A percentile compares a stretch with the other conserved stretches of the same genome.
phyloP scores from a whole-genome alignment of 2,329 filamentous ascomycete species.

The Dothistroma pini region DNA sequence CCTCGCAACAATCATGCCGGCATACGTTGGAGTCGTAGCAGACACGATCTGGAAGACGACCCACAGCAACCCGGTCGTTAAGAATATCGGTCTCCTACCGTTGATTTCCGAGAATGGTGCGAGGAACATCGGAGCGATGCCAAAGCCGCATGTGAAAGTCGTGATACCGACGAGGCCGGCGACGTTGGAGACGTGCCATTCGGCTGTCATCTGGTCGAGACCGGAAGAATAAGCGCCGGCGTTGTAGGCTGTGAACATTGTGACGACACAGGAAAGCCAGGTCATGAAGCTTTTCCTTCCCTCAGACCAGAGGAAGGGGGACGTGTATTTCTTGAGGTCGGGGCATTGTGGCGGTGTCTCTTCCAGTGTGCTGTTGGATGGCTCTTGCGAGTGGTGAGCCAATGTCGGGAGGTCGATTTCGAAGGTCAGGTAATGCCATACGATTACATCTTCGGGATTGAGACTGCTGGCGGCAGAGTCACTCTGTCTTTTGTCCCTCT shows the following conservation, averaged over 20 bases:
- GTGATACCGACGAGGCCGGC: constrained; percentile 73
- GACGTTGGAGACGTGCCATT: constrained; percentile 63
- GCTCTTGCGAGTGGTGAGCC: constrained; percentile 34
- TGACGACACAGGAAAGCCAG: constrained; percentile 70
- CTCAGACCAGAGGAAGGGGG: constrained; percentile 70
- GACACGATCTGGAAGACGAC: constrained; percentile 69
- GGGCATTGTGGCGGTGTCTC: constrained; percentile 55
- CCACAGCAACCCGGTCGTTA: constrained; percentile 68
- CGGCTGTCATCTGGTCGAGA: constrained; percentile 58
- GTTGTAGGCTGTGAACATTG: constrained; percentile 68
- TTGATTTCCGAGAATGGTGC: constrained; percentile 81
- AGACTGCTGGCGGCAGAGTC: constrained; percentile 19
- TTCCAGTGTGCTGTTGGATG: constrained; percentile 20
- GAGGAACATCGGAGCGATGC: constrained; percentile 77
- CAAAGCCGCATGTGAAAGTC: constrained; percentile 77
- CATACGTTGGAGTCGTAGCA: constrained; percentile 64
- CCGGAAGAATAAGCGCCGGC: constrained; percentile 77
- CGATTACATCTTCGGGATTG: constrained; percentile 37
- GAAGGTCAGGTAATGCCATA: constrained; percentile 60
- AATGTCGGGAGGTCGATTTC: constrained; percentile 56
- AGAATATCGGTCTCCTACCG: constrained; percentile 78
- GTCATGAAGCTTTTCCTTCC: constrained; percentile 68
- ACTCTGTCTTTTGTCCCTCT: constrained; percentile 23
- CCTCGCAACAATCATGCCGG: constrained; percentile 70
- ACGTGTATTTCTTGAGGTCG: constrained; percentile 61